Percentiles rank a stretch among this genome's conserved stretches.
Conservation (phyloP, 176 grass and related monocot genomes). For the Thalia dealbata region DNA sequence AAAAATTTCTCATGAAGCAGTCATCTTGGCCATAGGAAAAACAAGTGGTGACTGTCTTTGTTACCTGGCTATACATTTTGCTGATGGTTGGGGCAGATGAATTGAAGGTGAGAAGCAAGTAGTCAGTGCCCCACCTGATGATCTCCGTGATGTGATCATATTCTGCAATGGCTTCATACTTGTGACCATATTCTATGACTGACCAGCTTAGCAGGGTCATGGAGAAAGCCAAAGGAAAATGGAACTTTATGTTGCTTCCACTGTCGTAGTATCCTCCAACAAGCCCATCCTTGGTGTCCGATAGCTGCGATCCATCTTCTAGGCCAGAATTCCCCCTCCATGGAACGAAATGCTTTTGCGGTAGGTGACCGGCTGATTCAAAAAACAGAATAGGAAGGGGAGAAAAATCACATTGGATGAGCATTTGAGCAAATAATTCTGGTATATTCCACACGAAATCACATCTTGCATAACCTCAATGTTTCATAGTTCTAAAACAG, state of each 20-base stretch:
- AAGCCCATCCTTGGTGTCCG: conserved; percentile 16
- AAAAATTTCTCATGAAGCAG: no score
- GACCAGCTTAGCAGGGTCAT: conserved; percentile 31
- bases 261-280: conserved; percentile 25
- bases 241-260: conserved; percentile 21
- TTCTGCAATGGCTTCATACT: conserved; percentile 20
- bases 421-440: no score
- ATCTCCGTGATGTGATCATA: conserved; percentile 21
- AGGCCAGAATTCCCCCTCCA: conserved; percentile 19
- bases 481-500: no score
- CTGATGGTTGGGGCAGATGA: conserved; percentile 17
- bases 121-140: conserved; percentile 23
- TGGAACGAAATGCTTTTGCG: neutral
- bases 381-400: neutral
- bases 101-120: conserved; percentile 27
- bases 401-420: neutral
- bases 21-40: neutral
- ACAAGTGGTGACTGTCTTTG: neutral
- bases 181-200: conserved; percentile 12
- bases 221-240: conserved; percentile 25
- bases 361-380: conserved; percentile 15
- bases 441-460: no score
- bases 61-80: conserved; percentile 25
- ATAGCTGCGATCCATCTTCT: neutral
- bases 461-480: no score